phyloP scores from a whole-genome alignment of 2,329 filamentous ascomycete species.

The Calonectria pseudoturangicola region DNA sequence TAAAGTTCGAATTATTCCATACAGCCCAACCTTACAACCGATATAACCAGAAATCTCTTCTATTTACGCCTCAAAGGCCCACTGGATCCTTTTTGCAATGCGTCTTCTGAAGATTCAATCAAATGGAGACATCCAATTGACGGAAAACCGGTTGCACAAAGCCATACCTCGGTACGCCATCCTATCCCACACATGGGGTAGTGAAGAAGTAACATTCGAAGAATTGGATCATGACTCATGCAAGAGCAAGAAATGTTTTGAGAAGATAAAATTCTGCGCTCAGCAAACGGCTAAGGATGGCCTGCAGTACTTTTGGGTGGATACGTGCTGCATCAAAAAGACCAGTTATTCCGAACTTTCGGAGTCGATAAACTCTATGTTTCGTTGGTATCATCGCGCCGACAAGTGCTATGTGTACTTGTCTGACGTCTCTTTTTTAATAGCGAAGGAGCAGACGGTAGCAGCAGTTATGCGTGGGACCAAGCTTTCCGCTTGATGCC shows the following conservation, averaged over 20 bases:
- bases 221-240: background rate
- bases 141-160: background rate
- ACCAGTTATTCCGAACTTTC: background rate
- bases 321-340: constrained; percentile 13
- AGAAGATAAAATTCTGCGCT: constrained; percentile 19
- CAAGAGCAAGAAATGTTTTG: background rate
- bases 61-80: too few species aligned
- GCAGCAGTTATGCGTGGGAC: background rate
- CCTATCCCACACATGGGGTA: constrained; percentile 27
- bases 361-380: constrained; percentile 12
- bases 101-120: background rate
- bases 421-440: constrained; percentile 12
- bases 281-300: background rate
- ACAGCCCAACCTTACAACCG: too few species aligned
- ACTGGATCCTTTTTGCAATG: background rate
- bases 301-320: constrained; percentile 15
- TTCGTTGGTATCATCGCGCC: background rate
- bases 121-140: background rate
- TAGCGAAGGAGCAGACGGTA: background rate
- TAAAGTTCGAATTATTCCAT: too few species aligned
- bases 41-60: too few species aligned
- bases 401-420: constrained; percentile 2
- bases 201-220: constrained; percentile 25
- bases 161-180: constrained; percentile 5
- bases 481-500: background rate